Percentiles rank a stretch among this genome's conserved stretches.
These are phyloP conservation scores for Aspergillus eucalypticola DNA, from an alignment of 2,329 filamentous ascomycete species.

Conservation along the genomic window DNA sequence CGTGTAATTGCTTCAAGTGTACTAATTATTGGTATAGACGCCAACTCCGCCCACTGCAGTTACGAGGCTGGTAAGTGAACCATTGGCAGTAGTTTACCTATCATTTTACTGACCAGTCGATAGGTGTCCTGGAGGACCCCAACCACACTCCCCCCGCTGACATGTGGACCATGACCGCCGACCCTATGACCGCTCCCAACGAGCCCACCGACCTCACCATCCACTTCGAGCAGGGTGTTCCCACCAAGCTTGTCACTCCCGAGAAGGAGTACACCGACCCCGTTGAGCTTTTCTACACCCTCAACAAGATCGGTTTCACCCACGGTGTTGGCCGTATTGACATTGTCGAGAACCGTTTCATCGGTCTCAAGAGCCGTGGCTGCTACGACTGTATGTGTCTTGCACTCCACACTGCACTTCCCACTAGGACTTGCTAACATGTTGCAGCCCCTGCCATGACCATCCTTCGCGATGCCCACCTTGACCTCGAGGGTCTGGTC, in stretches of 20 bases:
- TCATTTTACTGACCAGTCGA: conserved; percentile 34
- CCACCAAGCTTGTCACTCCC: conserved; percentile 64
- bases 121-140: conserved; percentile 49
- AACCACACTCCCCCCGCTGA: conserved; percentile 67
- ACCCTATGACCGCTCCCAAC: conserved; percentile 70
- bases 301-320: conserved; percentile 69
- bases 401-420: too few relatives aligned
- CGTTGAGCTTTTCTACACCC: conserved; percentile 69
- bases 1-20: conserved; percentile 17
- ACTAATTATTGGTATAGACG: conserved; percentile 25
- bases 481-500: conserved; percentile 65
- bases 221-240: conserved; percentile 73
- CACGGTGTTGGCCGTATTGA: conserved; percentile 79
- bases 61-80: conserved; percentile 69
- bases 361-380: conserved; percentile 76
- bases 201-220: conserved; percentile 70
- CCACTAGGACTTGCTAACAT: conserved; percentile 5
- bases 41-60: conserved; percentile 61
- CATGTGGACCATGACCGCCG: conserved; percentile 72
- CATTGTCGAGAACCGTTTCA: conserved; percentile 80
- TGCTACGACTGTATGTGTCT: conserved; percentile 66
- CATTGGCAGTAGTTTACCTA: background rate
- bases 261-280: conserved; percentile 66
- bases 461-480: conserved; percentile 36
- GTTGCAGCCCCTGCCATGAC: conserved; percentile 32